A percentile compares a stretch with the other conserved stretches of the same genome.
These are phyloP conservation scores for Huiozyma naganishii DNA, from an alignment of 805 yeast genomes.

Conservation along the genomic window DNA sequence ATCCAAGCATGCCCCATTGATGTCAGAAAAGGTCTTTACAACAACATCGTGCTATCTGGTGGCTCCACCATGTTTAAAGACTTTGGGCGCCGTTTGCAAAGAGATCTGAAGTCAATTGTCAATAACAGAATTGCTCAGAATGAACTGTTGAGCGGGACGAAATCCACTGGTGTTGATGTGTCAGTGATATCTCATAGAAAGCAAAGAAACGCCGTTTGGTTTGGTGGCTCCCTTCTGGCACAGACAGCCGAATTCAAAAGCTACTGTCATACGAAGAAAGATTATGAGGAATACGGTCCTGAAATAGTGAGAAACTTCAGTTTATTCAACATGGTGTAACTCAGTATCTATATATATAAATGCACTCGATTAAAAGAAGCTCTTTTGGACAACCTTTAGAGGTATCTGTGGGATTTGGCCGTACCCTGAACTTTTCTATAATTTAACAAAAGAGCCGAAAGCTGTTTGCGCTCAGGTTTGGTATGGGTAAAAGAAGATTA, in stretches of 20 bases:
- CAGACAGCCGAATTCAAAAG: slow-evolving; percentile 95
- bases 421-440: no score
- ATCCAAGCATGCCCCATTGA: slow-evolving; percentile 95
- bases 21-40: slow-evolving; percentile 92
- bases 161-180: slow-evolving; percentile 90
- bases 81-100: slow-evolving; percentile 93
- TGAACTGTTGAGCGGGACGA: slow-evolving; percentile 62
- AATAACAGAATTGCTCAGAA: slow-evolving; percentile 78
- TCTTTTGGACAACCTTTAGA: no score
- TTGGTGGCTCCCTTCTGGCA: slow-evolving; percentile 93
- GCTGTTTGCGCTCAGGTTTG: no score
- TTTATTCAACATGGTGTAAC: slow-evolving; percentile 76
- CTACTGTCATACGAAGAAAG: slow-evolving; percentile 93
- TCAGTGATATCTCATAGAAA: slow-evolving; percentile 94
- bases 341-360: background rate
- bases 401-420: no score
- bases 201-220: slow-evolving; percentile 99
- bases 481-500: no score
- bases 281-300: slow-evolving; percentile 97
- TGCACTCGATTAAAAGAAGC: no score
- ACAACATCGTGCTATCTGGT: slow-evolving; percentile 90
- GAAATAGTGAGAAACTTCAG: slow-evolving; percentile 95
- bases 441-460: no score
- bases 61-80: slow-evolving; percentile 99
- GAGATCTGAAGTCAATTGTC: slow-evolving; percentile 81